These are phyloP conservation scores for Rutstroemia sp. DNA, from an alignment of 2,329 filamentous ascomycete species.

Conservation along the genomic window DNA sequence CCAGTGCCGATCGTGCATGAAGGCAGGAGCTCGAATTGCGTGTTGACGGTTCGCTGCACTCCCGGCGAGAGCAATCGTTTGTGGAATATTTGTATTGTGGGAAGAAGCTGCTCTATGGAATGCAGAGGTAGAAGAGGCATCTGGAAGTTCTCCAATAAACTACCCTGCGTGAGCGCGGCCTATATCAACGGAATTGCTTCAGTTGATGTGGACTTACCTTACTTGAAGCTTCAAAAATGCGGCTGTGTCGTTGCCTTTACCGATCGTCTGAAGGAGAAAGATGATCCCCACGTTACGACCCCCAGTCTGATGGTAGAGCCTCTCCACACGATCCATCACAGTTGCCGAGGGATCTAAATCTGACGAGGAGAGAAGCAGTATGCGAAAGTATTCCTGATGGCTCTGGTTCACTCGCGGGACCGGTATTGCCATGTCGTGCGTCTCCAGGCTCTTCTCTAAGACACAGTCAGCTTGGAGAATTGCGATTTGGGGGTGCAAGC, in stretches of 20 bases:
- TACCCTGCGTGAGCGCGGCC: conserved; percentile 11
- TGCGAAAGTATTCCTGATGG: conserved; percentile 16
- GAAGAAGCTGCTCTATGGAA: conserved; percentile 17
- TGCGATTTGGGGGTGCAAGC: too few relatives aligned
- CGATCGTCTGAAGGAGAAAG: conserved; percentile 24
- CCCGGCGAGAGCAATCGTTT: conserved; percentile 16
- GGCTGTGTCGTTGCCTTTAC: conserved; percentile 17
- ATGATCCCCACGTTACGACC: conserved; percentile 27
- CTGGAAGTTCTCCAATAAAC: conserved; percentile 23
- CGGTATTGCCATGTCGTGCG: conserved; percentile 26
- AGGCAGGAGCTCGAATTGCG: conserved; percentile 20
- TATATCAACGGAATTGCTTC: not conserved
- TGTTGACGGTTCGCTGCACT: conserved; percentile 6
- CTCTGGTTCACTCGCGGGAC: conserved; percentile 12
- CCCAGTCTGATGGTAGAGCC: conserved; percentile 27
- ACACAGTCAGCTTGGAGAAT: conserved; percentile 1
- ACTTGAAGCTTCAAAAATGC: conserved; percentile 26
- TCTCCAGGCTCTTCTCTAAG: conserved; percentile 22
- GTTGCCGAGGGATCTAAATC: conserved; percentile 16
- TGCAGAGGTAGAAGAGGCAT: conserved; percentile 27
- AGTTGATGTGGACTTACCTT: conserved; percentile 15
- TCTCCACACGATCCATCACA: conserved; percentile 25
- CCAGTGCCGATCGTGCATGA: conserved; percentile 23
- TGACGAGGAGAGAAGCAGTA: conserved; percentile 25
- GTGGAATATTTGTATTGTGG: conserved; percentile 23